Base-by-base conservation (phyloP, 768 basidiomycete genomes). In the Russula sp. region DNA sequence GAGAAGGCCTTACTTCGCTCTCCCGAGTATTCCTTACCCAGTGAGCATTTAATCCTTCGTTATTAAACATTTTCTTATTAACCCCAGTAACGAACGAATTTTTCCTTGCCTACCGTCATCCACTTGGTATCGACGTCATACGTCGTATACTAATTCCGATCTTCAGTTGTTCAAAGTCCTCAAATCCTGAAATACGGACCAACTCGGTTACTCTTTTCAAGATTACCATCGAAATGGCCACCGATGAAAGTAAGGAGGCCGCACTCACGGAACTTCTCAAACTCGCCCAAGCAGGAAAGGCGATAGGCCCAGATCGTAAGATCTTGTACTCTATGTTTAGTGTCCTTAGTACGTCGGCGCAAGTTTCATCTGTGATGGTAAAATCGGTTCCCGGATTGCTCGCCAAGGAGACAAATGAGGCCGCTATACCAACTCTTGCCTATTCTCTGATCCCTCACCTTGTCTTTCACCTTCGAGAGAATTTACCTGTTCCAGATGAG, bases 241-340 rank as follows among this genome's bases (percentile, higher is more conserved):
- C 76, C 9, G 66, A 78, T 14, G 76, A 77, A 5, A 77, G 81
- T 26, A 69, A 79, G 11, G 76, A 79, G 7, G 65, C 78, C 1
- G 80, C 85, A 13, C 80, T 86, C 2, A 78, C 78, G 10, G 92
- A 96, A 66, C 74, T 94, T 5, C 76, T 94, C 11, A 76, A 78
- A n/a, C 79, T 93, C 0, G 90, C 93, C 1, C 87, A 88, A 69
- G 74, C 86, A 0, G 90, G 92, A 24, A 99, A 97, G 78, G 91
- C 94, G 0, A 77, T 87, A 0, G 92, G 93, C 1, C 82, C 90
- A 2, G 96, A 96, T 61, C 94, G 98, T 72, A 86, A 95, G 20
- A 73, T 86, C 5, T 78, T 98, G 10, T 95, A 92, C 75, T 80
- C 84, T 1, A 92, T 98, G 86, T 79, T 94, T 1, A 75, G 80